Evolutionary conservation across 306 rosid genomes (phyloP).

Genomic region (Quercus glauca): DNA sequence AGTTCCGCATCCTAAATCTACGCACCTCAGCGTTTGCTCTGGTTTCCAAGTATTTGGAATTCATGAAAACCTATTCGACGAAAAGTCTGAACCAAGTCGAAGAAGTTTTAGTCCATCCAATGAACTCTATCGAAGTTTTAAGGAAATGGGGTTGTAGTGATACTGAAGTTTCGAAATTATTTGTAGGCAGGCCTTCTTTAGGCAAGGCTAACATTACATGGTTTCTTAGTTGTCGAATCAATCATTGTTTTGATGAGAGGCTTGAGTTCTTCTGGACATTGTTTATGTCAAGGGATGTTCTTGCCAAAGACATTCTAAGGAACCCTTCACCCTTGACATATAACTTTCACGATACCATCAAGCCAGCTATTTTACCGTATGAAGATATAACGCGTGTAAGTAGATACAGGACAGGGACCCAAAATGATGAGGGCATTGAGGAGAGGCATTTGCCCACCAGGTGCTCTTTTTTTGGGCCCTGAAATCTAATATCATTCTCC

Average conservation of each 20-base stretch:
- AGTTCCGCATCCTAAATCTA: background rate
- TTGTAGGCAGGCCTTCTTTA: constrained; percentile 38
- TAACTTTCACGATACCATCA: constrained; percentile 17
- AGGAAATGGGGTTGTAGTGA: constrained; percentile 68
- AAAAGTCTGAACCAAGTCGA: constrained; percentile 30
- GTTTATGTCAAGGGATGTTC: constrained; percentile 60
- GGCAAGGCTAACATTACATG: constrained; percentile 35
- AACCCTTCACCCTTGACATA: constrained; percentile 64
- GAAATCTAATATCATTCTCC: too few species aligned
- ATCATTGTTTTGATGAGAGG: constrained; percentile 47
- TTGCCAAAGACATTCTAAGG: constrained; percentile 57
- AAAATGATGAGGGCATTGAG: too few species aligned
- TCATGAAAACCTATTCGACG: constrained; percentile 54
- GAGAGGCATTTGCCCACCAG: too few species aligned
- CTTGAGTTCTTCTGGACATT: constrained; percentile 43
- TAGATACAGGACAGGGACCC: too few species aligned
- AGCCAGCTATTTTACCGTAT: too few species aligned
- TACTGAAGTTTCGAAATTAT: constrained; percentile 40
- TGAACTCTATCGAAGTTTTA: constrained; percentile 39
- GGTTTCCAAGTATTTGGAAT: background rate
- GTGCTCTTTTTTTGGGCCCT: too few species aligned
- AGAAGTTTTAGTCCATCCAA: background rate
- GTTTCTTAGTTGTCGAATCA: constrained; percentile 38
- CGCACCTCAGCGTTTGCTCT: constrained; percentile 12
- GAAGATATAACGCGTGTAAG: too few species aligned